Conservation (phyloP, 2,329 filamentous ascomycete genomes). For the Trichoderma atrobrunneum region DNA sequence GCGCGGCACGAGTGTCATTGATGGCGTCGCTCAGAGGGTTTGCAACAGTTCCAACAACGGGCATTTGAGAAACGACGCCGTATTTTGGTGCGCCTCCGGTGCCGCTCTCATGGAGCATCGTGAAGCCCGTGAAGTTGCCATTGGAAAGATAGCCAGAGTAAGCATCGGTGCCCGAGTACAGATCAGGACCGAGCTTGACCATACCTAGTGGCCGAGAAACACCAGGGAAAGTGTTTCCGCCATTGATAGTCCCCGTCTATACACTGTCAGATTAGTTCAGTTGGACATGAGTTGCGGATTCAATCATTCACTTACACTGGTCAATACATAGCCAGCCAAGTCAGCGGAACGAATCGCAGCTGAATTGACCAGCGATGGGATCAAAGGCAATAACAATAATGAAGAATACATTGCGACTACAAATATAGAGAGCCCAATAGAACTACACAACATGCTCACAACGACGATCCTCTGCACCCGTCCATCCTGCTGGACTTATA, state of each 20-base stretch:
- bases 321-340: constrained; percentile 35
- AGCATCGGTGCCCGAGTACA: constrained; percentile 47
- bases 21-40: constrained; percentile 56
- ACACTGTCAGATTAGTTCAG: not conserved
- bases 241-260: constrained; percentile 44
- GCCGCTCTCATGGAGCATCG: constrained; percentile 63
- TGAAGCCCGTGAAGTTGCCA: constrained; percentile 58
- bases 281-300: not conserved
- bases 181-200: constrained; percentile 50
- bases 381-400: not conserved
- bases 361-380: not conserved
- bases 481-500: constrained; percentile 4
- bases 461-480: not conserved
- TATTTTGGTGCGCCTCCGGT: constrained; percentile 70
- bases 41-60: constrained; percentile 45
- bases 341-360: constrained; percentile 21
- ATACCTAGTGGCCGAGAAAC: constrained; percentile 48
- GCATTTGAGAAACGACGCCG: constrained; percentile 61
- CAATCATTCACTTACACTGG: constrained; percentile 30
- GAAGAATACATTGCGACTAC: constrained; percentile 17
- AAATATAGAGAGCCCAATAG: not conserved
- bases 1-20: constrained; percentile 51
- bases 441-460: not conserved
- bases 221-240: constrained; percentile 51
- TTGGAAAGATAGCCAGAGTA: constrained; percentile 52